Evolutionary conservation across 2,329 filamentous ascomycete species (phyloP), one percentile per base, ranked within the genome.

Genomic region (Albifimbria verrucaria): DNA sequence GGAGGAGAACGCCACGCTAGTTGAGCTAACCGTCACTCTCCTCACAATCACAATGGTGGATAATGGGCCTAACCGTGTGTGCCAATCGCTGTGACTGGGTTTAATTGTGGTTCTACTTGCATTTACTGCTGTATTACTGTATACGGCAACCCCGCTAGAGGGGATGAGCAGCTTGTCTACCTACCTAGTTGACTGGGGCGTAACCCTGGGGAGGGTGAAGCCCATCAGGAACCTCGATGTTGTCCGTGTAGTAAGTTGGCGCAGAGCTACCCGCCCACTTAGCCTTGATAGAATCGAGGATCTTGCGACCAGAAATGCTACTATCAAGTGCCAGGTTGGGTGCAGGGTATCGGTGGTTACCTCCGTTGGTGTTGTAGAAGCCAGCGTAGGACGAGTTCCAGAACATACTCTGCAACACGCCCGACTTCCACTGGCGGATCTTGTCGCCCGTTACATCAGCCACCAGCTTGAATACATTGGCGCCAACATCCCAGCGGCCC

Each of bases 401-500:
- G 66, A 72, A 81, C 56, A 77, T 69, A 46, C 67, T 62, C 23
- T 73, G 64, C 7, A 82, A 67, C 3, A 63, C 57, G 18, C 65
- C 50, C 48, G 61, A 59, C 26, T 61, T 55, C 72, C 72, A 78
- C 24, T 62, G 47, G 18, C 76, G 72, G 10, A 77, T 39, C 56
- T 59, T 63, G 64, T 88, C 85, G 50, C 83, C 81, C 0, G 85
- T 88, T 70, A 78, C 73, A 7, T 79, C 68, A 15, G 82, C 85
- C 3, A 89, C 84, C 21, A 82, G 53, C 24, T 77, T 62, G 67
- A 83, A 86, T n/a, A 90, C 80, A 65, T 90, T 90, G 64, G 87
- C 87, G 49, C 85, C 85, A 17, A 86, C 85, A 62, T 90, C 87
- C 77, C 80, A 89, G 54, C 87, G 83, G 11, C 87, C 87, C 2